A percentile compares a stretch with the other conserved stretches of the same genome.
These are phyloP conservation scores for Candida schatavii DNA, from an alignment of 805 yeast species.

Conservation along the genomic window DNA sequence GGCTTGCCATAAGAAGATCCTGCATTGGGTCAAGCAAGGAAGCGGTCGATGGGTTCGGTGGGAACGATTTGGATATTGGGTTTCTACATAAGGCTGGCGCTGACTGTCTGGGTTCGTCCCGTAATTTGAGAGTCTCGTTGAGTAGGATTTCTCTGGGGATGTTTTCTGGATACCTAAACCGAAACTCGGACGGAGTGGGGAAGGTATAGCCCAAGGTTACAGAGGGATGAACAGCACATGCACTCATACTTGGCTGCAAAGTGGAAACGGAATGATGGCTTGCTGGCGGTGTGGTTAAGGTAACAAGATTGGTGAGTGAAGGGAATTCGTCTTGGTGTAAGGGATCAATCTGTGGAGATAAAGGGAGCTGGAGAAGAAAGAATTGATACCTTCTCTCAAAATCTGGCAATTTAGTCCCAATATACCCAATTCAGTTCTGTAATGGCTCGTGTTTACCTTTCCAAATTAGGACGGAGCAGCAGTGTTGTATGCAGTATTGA, in stretches of 20 bases:
- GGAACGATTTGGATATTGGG: conserved; percentile 9
- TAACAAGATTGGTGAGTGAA: too few species aligned
- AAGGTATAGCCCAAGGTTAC: not conserved
- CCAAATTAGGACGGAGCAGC: not conserved
- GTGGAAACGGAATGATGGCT: too few species aligned
- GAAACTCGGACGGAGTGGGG: not conserved
- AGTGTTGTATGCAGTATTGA: too few species aligned
- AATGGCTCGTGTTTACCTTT: conserved; percentile 3
- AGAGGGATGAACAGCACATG: not conserved
- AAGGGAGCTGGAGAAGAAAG: too few species aligned
- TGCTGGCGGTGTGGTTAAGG: too few species aligned
- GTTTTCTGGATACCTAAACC: not conserved
- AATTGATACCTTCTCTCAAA: not conserved
- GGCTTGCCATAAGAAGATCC: conserved; percentile 17
- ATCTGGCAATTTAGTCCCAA: not conserved
- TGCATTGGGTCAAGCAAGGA: conserved; percentile 15
- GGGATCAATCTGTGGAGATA: too few species aligned
- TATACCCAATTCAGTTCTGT: not conserved
- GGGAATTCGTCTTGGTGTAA: too few species aligned
- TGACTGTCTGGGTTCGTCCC: conserved; percentile 14
- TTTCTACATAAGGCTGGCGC: conserved; percentile 5
- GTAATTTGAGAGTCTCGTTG: conserved; percentile 11
- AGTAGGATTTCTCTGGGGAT: conserved; percentile 11
- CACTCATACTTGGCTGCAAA: not conserved
- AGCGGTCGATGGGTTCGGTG: not conserved